These are phyloP conservation scores for Fraxinus americana DNA, from an alignment of 257 asterid genomes.

Conservation along the genomic window DNA sequence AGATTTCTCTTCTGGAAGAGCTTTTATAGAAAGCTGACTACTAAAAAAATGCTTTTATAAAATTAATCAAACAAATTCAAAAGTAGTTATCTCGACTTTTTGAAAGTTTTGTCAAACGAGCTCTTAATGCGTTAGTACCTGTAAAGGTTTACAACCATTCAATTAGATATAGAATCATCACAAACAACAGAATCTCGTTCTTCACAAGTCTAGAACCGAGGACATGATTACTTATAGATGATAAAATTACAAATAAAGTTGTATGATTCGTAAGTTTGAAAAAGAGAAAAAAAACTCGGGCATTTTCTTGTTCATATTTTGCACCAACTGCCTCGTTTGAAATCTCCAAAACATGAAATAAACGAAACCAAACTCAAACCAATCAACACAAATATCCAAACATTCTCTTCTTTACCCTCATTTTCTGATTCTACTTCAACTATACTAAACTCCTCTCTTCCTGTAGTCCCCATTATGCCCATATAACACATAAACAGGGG, in stretches of 20 bases:
- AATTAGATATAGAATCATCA: no score
- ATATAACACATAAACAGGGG: slow-evolving; percentile 64
- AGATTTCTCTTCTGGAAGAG: no score
- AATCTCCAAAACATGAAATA: slow-evolving; percentile 86
- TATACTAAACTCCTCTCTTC: slow-evolving; percentile 59
- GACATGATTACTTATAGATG: neutral
- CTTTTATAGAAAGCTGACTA: no score
- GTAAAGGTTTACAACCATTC: no score
- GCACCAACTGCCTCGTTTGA: slow-evolving; percentile 64
- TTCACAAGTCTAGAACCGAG: no score
- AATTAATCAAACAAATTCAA: no score
- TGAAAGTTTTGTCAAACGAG: no score
- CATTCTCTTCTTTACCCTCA: slow-evolving; percentile 59
- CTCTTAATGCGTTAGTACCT: no score
- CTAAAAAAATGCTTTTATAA: no score
- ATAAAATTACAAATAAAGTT: neutral
- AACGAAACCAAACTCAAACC: slow-evolving; percentile 79
- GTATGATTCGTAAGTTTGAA: no score
- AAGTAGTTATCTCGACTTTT: no score
- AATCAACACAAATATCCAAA: slow-evolving; percentile 73
- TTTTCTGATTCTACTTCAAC: slow-evolving; percentile 56
- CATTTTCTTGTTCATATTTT: slow-evolving; percentile 72
- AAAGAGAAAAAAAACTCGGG: slow-evolving; percentile 18
- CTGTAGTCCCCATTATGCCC: slow-evolving; percentile 53
- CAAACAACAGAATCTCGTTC: no score